Percentiles rank a stretch among this genome's conserved stretches.
Evolutionary conservation across 2,329 filamentous ascomycete species (phyloP).

Genomic region (Botryotinia calthae): DNA sequence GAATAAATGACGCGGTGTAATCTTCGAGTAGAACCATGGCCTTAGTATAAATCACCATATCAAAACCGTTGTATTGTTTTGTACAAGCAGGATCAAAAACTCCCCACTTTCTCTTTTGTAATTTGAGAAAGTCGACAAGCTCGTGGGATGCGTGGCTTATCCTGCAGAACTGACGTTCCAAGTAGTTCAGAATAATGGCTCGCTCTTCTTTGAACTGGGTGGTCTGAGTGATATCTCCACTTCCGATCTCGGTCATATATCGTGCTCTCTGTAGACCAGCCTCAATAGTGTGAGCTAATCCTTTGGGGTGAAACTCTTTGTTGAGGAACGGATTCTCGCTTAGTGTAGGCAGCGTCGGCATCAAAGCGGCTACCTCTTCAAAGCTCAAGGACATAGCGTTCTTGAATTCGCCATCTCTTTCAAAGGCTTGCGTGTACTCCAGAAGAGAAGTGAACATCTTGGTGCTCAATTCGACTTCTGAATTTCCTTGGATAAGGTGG

Average conservation of each 20-base stretch:
- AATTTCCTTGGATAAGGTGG: background rate
- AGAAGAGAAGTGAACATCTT: background rate
- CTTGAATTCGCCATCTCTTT: background rate
- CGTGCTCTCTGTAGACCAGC: background rate
- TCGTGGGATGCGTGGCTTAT: background rate
- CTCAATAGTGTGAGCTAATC: background rate
- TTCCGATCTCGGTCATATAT: background rate
- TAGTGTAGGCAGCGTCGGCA: background rate
- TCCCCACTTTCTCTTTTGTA: background rate
- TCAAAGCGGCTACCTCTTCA: no score
- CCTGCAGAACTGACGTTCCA: background rate
- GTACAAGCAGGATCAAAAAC: background rate
- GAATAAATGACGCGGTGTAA: background rate
- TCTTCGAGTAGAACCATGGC: background rate
- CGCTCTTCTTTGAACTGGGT: background rate
- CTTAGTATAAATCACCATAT: background rate
- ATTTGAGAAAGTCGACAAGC: background rate
- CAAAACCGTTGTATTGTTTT: background rate
- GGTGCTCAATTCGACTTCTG: background rate
- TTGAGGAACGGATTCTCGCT: background rate
- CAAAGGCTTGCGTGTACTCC: background rate
- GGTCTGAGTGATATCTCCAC: background rate
- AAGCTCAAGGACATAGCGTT: background rate
- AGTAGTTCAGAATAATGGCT: background rate
- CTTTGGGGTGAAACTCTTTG: background rate